A percentile compares a stretch with the other conserved stretches of the same genome.
phyloP scores from a whole-genome alignment of 495 filamentous ascomycete genomes.

The Daldinia decipiens region DNA sequence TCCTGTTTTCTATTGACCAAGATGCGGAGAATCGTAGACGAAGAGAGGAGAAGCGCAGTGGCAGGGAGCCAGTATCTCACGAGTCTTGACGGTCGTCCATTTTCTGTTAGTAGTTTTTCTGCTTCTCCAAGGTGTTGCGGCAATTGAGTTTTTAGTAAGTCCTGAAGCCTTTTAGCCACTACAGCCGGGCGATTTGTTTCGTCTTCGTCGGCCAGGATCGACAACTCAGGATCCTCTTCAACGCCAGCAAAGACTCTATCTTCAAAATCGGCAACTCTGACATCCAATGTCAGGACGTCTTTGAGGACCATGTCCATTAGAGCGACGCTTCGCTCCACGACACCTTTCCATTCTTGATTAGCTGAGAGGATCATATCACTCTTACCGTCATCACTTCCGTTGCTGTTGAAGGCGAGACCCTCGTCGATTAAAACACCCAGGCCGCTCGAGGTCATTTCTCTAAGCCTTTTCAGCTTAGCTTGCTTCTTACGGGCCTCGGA shows the following conservation, averaged over 20 bases:
- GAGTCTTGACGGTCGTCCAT: slow-evolving; percentile 79
- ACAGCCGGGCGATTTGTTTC: slow-evolving; percentile 58
- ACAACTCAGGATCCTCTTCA: slow-evolving; percentile 67
- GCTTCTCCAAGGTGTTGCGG: slow-evolving; percentile 68
- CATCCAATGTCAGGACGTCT: slow-evolving; percentile 64
- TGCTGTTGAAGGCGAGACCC: slow-evolving; percentile 69
- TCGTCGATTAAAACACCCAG: slow-evolving; percentile 87
- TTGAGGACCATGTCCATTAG: slow-evolving; percentile 83
- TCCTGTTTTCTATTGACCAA: slow-evolving; percentile 74
- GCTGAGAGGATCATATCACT: slow-evolving; percentile 50
- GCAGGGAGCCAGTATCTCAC: slow-evolving; percentile 90
- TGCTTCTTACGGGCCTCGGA: slow-evolving; percentile 76
- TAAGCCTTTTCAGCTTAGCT: slow-evolving; percentile 69
- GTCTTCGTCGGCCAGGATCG: slow-evolving; percentile 53
- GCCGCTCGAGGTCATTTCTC: slow-evolving; percentile 83
- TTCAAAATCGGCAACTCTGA: slow-evolving; percentile 75
- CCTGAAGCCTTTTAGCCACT: slow-evolving; percentile 72
- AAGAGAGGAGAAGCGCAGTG: slow-evolving; percentile 73
- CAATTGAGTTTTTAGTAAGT: slow-evolving; percentile 68
- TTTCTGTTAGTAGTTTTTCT: slow-evolving; percentile 57
- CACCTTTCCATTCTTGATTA: slow-evolving; percentile 73
- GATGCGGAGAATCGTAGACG: slow-evolving; percentile 81
- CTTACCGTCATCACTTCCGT: slow-evolving; percentile 52
- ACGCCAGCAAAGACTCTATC: slow-evolving; percentile 72
- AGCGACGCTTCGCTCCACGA: slow-evolving; percentile 74